Evolutionary conservation across 2,329 filamentous ascomycete genomes (phyloP), one percentile per base, ranked within the genome.

Genomic region (Neonectria hederae): DNA sequence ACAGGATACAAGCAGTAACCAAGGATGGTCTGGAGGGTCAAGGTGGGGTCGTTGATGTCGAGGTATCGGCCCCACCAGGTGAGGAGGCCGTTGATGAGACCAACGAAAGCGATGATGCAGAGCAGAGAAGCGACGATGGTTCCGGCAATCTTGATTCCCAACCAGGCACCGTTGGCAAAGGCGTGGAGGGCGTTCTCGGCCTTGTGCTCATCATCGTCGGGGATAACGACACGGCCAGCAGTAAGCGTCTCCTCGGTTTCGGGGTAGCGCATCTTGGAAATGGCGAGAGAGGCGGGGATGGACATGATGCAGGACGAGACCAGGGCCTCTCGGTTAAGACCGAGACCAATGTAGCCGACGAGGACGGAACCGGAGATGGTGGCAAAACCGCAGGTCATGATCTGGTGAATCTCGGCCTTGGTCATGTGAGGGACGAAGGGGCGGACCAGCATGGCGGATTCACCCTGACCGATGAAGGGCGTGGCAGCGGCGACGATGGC

Each of bases 241-340:
- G 94, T 97, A 38, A 97, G 83, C 0, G 93, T 92, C 79, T 95
- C 92, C 78, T 97, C 93, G 3, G 89, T 90, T 81, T 97, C 94
- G 3, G 94, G 94, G 77, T 91, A 97, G 62, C 94, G 91, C 73
- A 97, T 85, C 82, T 97, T 97, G 68, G 92, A 95, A 65, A 96
- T 90, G 54, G 94, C 94, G 14, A 97, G 85, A 4, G 93, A 97
- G 1, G 94, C 94, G 0, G 94, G 94, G 68, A 97, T 97, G 72
- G 91, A 94, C 94, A 97, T 97, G 77, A 97, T 94, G 76, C 94
- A 97, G 8, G 92, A 94, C 2, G 93, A 97, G 28, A 97, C 91
- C 51, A 97, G 84, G 3, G 92, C 94, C 77, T 97, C 91, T 1
- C 92, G 84, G 77, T 94, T 96, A 59, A 97, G 84, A 43, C 94